Conservation (phyloP, 306 rosid genomes). For the Vigna unguiculata region DNA sequence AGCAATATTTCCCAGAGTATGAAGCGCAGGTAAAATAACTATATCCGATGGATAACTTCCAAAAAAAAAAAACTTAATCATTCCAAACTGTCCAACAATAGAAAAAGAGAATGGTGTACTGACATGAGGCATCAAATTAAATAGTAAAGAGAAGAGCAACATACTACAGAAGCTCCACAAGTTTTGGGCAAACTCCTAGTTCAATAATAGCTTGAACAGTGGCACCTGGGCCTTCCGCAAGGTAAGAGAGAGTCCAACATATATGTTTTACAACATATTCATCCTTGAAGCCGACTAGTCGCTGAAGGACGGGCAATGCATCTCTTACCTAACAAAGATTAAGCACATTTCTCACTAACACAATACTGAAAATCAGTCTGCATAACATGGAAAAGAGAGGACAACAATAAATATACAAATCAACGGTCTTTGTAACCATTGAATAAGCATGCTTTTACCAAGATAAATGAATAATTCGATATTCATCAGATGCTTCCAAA, state of each 20-base stretch:
- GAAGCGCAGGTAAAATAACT: background rate
- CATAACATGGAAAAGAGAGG: background rate
- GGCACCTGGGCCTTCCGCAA: slow-evolving; percentile 66
- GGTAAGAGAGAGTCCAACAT: slow-evolving; percentile 75
- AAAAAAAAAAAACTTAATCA: background rate
- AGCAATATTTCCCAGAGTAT: background rate
- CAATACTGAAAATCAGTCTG: background rate
- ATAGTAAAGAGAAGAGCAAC: background rate
- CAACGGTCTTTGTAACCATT: background rate
- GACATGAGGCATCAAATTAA: background rate
- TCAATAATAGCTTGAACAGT: slow-evolving; percentile 74
- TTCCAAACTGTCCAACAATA: background rate
- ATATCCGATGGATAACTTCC: background rate
- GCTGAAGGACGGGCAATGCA: no score
- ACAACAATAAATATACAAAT: background rate
- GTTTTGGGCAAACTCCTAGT: slow-evolving; percentile 56
- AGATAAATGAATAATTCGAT: background rate
- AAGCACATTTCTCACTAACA: background rate
- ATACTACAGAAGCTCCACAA: background rate
- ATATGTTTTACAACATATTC: slow-evolving; percentile 67
- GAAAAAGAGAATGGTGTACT: background rate
- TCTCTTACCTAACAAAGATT: slow-evolving; percentile 11
- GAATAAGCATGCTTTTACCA: background rate
- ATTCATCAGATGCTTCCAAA: background rate
- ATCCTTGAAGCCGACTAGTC: slow-evolving; percentile 54